These are phyloP conservation scores for Stylonectria norvegica DNA, from an alignment of 2,329 filamentous ascomycete species.

Conservation along the genomic window DNA sequence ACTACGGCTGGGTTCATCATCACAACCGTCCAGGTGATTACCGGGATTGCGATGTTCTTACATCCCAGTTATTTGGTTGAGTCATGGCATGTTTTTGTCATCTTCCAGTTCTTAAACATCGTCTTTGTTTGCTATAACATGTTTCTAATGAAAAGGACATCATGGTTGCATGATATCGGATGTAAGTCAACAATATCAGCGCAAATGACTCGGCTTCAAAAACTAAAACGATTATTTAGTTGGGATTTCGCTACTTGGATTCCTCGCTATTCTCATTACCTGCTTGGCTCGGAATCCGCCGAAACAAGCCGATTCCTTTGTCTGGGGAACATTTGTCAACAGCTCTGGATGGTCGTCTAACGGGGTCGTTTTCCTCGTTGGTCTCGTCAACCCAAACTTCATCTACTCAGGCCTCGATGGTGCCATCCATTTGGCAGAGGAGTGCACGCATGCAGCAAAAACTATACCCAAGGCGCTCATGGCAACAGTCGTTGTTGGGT, in stretches of 20 bases:
- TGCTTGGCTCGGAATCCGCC: constrained; percentile 8
- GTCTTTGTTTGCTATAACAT: constrained; percentile 9
- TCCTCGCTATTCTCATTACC: constrained; percentile 10
- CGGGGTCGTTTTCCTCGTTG: constrained; percentile 36
- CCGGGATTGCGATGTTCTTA: constrained; percentile 6
- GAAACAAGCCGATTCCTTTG: constrained; percentile 15
- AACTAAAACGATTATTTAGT: constrained; percentile 1
- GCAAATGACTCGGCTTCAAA: not conserved
- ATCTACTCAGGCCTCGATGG: constrained; percentile 37
- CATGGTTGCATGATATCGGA: constrained; percentile 11
- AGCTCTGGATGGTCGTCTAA: constrained; percentile 25
- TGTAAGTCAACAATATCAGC: constrained; percentile 3
- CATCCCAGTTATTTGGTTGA: constrained; percentile 1
- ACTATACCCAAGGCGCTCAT: constrained; percentile 33
- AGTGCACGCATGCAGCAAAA: constrained; percentile 29
- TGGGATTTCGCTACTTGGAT: constrained; percentile 8
- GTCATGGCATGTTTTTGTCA: constrained; percentile 11
- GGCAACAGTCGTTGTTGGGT: constrained; percentile 31
- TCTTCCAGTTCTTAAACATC: constrained; percentile 10
- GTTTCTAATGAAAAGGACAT: constrained; percentile 10
- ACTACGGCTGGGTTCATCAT: constrained; percentile 8
- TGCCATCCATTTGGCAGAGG: constrained; percentile 37
- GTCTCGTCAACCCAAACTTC: constrained; percentile 36
- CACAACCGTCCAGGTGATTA: constrained; percentile 9
- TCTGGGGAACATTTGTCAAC: constrained; percentile 32